These are phyloP conservation scores for Deuterostichococcus epilithicus DNA, from an alignment of 139 green algal species.

Conservation along the genomic window DNA sequence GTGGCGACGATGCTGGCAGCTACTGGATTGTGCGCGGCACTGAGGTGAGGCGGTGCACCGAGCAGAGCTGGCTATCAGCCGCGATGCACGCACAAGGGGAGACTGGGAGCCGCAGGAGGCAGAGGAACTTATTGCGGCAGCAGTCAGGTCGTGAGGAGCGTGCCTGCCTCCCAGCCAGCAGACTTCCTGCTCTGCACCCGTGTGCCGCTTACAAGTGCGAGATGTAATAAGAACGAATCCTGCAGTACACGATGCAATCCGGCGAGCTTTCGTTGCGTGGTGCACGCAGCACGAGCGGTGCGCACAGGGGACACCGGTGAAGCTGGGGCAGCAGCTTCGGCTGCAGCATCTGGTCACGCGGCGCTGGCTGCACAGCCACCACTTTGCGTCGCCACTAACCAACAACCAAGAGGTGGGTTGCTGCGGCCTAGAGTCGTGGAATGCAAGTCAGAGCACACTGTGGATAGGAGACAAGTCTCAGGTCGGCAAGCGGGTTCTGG, in stretches of 20 bases:
- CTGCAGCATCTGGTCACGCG: conserved; percentile 76
- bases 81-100: too few relatives aligned
- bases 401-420: conserved; percentile 75
- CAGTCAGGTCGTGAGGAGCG: too few relatives aligned
- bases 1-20: conserved; percentile 61
- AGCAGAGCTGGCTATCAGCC: too few relatives aligned
- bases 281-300: conserved; percentile 53
- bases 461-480: background rate
- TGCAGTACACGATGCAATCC: too few relatives aligned
- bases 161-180: too few relatives aligned
- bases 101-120: too few relatives aligned
- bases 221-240: too few relatives aligned
- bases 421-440: background rate
- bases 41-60: conserved; percentile 16
- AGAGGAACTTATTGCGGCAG: too few relatives aligned
- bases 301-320: conserved; percentile 54
- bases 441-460: background rate
- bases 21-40: conserved; percentile 69
- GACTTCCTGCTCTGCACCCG: too few relatives aligned
- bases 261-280: background rate
- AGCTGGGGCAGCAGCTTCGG: conserved; percentile 49
- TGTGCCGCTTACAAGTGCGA: too few relatives aligned
- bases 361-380: conserved; percentile 94
- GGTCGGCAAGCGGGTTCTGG: background rate
- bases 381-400: conserved; percentile 76